These are phyloP conservation scores for Ilyonectria robusta DNA, from an alignment of 2,329 filamentous ascomycete species.

Conservation along the genomic window DNA sequence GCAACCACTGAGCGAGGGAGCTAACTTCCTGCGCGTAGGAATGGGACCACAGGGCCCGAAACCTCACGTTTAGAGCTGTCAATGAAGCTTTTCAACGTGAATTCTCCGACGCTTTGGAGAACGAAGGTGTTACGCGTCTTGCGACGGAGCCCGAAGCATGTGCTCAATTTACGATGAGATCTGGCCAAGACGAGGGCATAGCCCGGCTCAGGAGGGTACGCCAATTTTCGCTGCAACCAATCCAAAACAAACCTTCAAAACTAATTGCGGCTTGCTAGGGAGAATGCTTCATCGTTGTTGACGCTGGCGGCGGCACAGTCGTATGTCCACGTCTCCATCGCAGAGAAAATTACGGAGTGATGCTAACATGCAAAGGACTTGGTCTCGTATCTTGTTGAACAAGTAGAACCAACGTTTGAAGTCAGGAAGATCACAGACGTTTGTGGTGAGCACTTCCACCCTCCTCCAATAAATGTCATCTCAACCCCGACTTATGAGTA, in stretches of 20 bases:
- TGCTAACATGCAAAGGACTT: slow-evolving; percentile 16
- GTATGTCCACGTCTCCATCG: slow-evolving; percentile 6
- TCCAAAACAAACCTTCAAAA: neutral
- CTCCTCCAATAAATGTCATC: neutral
- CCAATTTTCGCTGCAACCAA: neutral
- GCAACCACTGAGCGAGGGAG: accelerated
- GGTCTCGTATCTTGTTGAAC: slow-evolving; percentile 28
- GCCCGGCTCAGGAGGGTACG: slow-evolving; percentile 20
- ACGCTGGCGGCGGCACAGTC: slow-evolving; percentile 35
- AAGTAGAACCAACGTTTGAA: slow-evolving; percentile 19
- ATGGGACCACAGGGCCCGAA: slow-evolving; percentile 32
- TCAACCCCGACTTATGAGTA: neutral
- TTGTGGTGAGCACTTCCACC: neutral
- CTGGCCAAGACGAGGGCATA: slow-evolving; percentile 4
- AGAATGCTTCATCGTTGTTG: slow-evolving; percentile 33
- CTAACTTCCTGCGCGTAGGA: slow-evolving; percentile 1
- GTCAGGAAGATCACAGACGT: slow-evolving; percentile 17
- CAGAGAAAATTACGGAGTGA: neutral
- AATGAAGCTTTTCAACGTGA: slow-evolving; percentile 24
- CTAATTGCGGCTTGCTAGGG: slow-evolving; percentile 2
- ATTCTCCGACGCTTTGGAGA: slow-evolving; percentile 15
- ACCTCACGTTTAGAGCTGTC: slow-evolving; percentile 31
- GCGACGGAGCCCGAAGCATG: slow-evolving; percentile 33
- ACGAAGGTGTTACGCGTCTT: slow-evolving; percentile 13
- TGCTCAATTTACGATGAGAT: slow-evolving; percentile 30